Conservation (phyloP, 192 early-diverging fungal genomes). For the Chytriomyces sp. region DNA sequence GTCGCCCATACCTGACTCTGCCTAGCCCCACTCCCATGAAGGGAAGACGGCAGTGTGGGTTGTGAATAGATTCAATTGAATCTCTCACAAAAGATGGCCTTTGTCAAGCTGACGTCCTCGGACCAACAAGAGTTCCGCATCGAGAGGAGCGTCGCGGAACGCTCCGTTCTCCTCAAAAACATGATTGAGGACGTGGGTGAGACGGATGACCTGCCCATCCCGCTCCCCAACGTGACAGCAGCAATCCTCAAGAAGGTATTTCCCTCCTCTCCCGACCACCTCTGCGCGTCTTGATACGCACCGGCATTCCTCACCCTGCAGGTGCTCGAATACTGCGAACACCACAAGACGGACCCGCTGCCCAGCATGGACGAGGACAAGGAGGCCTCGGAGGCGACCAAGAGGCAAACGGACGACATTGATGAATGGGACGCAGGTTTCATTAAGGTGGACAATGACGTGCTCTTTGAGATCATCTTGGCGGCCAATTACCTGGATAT, state of each 20-base stretch:
- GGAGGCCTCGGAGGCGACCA: conserved; percentile 35
- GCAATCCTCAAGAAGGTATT: conserved; percentile 47
- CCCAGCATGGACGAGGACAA: conserved; percentile 42
- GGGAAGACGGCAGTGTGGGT: too few species aligned
- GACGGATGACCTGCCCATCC: conserved; percentile 53
- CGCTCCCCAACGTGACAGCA: conserved; percentile 58
- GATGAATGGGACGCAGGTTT: conserved; percentile 61
- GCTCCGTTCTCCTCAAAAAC: conserved; percentile 72
- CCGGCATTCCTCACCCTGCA: background rate
- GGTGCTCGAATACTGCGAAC: conserved; percentile 57
- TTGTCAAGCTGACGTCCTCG: conserved; percentile 15
- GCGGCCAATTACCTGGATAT: conserved; percentile 97
- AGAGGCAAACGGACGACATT: conserved; percentile 50
- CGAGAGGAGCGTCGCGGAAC: conserved; percentile 66
- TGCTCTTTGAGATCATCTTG: conserved; percentile 61
- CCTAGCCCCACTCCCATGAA: too few species aligned
- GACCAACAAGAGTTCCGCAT: conserved; percentile 54
- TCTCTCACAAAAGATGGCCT: background rate
- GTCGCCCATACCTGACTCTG: too few species aligned
- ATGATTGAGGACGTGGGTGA: conserved; percentile 82
- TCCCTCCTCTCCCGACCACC: background rate
- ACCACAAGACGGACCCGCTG: conserved; percentile 59
- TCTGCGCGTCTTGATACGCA: background rate
- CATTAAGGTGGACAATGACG: conserved; percentile 56
- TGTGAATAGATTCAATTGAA: too few species aligned